phyloP scores from a whole-genome alignment of 2,329 filamentous ascomycete genomes.

The Sclerotinia glacialis region DNA sequence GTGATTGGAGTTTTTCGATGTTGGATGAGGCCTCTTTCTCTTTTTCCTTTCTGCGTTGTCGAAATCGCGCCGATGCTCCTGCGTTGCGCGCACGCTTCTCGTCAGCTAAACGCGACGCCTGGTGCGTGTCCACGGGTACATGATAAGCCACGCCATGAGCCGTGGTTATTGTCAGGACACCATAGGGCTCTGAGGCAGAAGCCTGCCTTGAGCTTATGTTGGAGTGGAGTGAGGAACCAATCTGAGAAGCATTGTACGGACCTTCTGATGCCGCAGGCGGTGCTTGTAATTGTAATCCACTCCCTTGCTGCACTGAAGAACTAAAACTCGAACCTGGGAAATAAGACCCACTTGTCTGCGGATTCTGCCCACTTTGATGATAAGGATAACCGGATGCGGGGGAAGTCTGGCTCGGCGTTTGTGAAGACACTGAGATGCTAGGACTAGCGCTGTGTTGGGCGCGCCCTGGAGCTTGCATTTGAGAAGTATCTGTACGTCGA shows the following conservation, averaged over 20 bases:
- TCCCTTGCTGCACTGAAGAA: constrained; percentile 33
- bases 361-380: constrained; percentile 32
- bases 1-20: constrained; percentile 68
- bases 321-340: constrained; percentile 37
- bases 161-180: constrained; percentile 43
- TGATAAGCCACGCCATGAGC: constrained; percentile 51
- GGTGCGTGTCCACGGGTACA: constrained; percentile 74
- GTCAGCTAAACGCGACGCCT: constrained; percentile 77
- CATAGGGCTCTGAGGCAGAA: constrained; percentile 38
- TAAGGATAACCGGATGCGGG: constrained; percentile 36
- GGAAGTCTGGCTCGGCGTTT: constrained; percentile 44
- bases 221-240: constrained; percentile 35
- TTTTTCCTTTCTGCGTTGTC: constrained; percentile 77
- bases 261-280: constrained; percentile 37
- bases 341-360: constrained; percentile 32
- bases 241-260: constrained; percentile 39
- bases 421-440: constrained; percentile 48
- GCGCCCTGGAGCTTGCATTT: constrained; percentile 43
- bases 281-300: constrained; percentile 37
- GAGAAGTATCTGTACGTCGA: constrained; percentile 38
- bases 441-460: constrained; percentile 45
- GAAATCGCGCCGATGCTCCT: constrained; percentile 78
- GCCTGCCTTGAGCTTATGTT: constrained; percentile 37
- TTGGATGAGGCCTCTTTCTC: constrained; percentile 69
- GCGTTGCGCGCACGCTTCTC: constrained; percentile 85